These are phyloP conservation scores for Fistulinella cinereoalba DNA, from an alignment of 1,284 basidiomycete genomes.

Conservation along the genomic window DNA sequence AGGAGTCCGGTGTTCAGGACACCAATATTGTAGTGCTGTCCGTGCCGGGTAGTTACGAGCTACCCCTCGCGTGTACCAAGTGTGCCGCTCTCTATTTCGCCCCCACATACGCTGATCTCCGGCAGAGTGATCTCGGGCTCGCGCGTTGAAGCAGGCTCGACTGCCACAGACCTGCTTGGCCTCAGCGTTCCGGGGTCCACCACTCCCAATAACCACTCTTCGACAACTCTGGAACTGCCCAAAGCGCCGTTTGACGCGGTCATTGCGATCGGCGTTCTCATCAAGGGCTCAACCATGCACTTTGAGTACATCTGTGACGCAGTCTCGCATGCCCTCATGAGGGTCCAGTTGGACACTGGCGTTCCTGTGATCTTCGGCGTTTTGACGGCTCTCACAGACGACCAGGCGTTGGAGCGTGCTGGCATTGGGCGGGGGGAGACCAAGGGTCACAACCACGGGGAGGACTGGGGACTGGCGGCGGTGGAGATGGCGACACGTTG, in stretches of 20 bases:
- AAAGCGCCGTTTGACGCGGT: constrained; percentile 87
- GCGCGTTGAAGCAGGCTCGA: constrained; percentile 72
- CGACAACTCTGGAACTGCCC: constrained; percentile 42
- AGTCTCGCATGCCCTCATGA: constrained; percentile 92
- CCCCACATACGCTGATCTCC: neutral
- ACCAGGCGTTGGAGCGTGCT: constrained; percentile 91
- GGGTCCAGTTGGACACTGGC: constrained; percentile 87
- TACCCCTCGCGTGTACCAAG: constrained; percentile 84
- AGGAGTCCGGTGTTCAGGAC: constrained; percentile 82
- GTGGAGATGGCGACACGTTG: constrained; percentile 86
- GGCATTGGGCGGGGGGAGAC: constrained; percentile 68
- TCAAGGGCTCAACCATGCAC: constrained; percentile 97
- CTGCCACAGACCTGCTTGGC: constrained; percentile 77
- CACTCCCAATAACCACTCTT: constrained; percentile 40
- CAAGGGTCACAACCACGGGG: constrained; percentile 90
- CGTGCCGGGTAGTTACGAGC: constrained; percentile 92
- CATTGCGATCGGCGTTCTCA: constrained; percentile 95
- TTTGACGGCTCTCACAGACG: constrained; percentile 88
- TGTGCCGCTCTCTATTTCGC: constrained; percentile 38
- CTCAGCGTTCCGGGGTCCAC: constrained; percentile 45
- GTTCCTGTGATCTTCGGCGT: constrained; percentile 98
- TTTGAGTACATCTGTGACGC: constrained; percentile 98
- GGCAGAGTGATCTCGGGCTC: constrained; percentile 82
- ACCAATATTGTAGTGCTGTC: constrained; percentile 89
- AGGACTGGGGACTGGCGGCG: constrained; percentile 94